Percentiles rank a stretch among this genome's conserved stretches.
Conservation (phyloP, 441 rosid genomes). For the Syzygium malaccense region DNA sequence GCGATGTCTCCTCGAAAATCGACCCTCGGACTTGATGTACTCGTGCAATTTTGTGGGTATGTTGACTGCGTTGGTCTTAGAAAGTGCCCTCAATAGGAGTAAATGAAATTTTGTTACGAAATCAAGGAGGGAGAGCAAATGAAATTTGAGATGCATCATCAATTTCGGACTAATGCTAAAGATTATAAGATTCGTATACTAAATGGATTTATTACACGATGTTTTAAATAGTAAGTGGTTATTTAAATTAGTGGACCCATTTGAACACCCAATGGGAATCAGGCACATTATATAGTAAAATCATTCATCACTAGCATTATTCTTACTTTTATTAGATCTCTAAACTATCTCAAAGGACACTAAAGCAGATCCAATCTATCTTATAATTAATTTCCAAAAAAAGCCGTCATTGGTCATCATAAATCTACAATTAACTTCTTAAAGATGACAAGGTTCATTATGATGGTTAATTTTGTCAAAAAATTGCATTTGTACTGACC, state of each 20-base stretch:
- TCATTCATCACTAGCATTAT: not conserved
- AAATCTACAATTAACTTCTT: not conserved
- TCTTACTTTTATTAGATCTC: not conserved
- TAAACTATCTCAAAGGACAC: not conserved
- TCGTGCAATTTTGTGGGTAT: not conserved
- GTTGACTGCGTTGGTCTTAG: not conserved
- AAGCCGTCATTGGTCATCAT: not conserved
- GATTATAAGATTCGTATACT: not conserved
- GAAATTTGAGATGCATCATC: not conserved
- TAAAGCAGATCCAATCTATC: not conserved
- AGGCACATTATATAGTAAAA: not conserved
- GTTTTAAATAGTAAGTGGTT: not conserved
- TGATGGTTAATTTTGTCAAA: not conserved
- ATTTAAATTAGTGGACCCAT: not conserved
- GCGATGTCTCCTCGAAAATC: not conserved
- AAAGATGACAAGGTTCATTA: not conserved
- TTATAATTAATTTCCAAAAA: not conserved
- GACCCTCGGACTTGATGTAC: not conserved
- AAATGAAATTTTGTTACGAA: not conserved
- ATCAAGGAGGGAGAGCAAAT: not conserved
- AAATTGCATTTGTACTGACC: not conserved
- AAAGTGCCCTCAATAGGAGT: not conserved
- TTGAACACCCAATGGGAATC: not conserved
- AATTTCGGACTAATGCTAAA: not conserved
- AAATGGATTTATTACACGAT: not conserved